Evolutionary conservation across 345 rosid species (phyloP).

Genomic region (Dipteronia dyeriana): DNA sequence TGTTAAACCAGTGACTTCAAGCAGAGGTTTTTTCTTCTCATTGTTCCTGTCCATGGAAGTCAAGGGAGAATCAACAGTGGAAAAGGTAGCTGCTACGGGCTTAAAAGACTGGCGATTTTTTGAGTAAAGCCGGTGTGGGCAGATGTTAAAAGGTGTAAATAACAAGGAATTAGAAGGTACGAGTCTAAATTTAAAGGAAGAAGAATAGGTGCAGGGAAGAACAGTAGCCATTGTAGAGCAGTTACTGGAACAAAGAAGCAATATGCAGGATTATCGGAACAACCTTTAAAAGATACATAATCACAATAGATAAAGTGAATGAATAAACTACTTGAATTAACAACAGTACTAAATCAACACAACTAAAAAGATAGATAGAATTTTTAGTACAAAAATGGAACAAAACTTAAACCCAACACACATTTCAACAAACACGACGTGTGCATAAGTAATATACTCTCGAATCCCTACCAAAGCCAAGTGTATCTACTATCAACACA

Average conservation of each 20-base stretch:
- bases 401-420: too few species aligned
- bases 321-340: too few species aligned
- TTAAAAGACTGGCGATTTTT: conserved; percentile 9
- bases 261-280: too few species aligned
- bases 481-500: too few species aligned
- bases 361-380: too few species aligned
- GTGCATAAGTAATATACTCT: too few species aligned
- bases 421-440: too few species aligned
- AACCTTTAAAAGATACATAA: too few species aligned
- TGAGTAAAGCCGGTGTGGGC: neutral
- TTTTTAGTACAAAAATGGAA: too few species aligned
- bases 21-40: conserved; percentile 55
- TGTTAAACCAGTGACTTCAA: conserved; percentile 74
- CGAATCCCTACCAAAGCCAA: too few species aligned
- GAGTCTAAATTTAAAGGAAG: neutral
- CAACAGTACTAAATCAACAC: too few species aligned
- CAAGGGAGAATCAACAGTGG: conserved; percentile 31
- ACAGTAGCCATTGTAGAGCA: conserved; percentile 14
- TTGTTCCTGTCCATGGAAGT: conserved; percentile 26
- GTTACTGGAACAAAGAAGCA: neutral
- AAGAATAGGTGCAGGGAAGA: conserved; percentile 2
- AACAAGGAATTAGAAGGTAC: neutral
- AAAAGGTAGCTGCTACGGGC: conserved; percentile 26
- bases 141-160: conserved; percentile 7
- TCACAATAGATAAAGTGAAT: too few species aligned